Conservation (phyloP, 805 yeast genomes). For the Kluyveromyces wickerhamii region DNA sequence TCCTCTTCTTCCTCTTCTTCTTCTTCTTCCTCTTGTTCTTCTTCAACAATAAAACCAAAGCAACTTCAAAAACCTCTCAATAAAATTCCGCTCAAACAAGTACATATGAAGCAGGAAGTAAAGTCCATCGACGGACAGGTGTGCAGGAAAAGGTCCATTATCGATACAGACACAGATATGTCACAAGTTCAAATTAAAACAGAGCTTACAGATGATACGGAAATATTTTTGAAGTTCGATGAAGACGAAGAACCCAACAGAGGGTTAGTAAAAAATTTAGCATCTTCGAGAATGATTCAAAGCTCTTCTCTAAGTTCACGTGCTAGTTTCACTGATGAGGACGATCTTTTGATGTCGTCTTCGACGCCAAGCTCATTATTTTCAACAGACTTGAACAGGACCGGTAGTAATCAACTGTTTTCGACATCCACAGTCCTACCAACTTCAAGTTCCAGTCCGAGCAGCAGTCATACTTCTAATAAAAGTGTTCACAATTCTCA, state of each 20-base stretch:
- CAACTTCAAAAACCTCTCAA: background rate
- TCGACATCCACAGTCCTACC: conserved; percentile 3
- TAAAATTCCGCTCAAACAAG: background rate
- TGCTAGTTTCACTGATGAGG: conserved; percentile 18
- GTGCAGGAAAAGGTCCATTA: conserved; percentile 2
- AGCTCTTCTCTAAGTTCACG: conserved; percentile 6
- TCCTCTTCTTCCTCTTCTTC: background rate
- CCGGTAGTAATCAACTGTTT: conserved; percentile 8
- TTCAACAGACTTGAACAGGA: conserved; percentile 16
- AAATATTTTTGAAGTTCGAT: conserved; percentile 21
- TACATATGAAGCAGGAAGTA: background rate
- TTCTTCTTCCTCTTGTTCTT: background rate
- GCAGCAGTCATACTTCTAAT: conserved; percentile 3
- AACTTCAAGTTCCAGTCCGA: conserved; percentile 4
- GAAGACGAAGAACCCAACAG: conserved; percentile 16
- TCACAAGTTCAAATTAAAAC: background rate
- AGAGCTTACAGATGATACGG: conserved; percentile 6
- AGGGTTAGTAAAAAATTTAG: background rate
- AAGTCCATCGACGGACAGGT: background rate
- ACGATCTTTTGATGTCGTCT: conserved; percentile 18
- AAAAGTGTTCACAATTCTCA: conserved; percentile 5
- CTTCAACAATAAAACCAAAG: background rate
- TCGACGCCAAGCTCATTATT: conserved; percentile 23
- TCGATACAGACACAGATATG: background rate
- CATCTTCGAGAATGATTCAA: background rate